Conservation (phyloP, 225 moss, liverwort and hornwort species). For the Asterella californica region DNA sequence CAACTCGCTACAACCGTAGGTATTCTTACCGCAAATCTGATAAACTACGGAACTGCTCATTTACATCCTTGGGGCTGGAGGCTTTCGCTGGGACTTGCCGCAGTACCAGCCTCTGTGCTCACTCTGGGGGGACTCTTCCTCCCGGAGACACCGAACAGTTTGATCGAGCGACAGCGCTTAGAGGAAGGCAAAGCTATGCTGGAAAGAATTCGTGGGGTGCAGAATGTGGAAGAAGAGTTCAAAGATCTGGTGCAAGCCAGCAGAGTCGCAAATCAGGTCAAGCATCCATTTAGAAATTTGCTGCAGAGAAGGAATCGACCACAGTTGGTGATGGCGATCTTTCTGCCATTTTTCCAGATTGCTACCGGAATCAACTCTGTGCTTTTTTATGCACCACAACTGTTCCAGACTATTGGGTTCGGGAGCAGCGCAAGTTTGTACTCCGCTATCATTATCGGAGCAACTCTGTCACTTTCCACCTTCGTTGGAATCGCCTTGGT, state of each 20-base stretch:
- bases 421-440: conserved; percentile 30
- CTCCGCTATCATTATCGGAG: conserved; percentile 34
- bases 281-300: conserved; percentile 34
- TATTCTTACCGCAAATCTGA: conserved; percentile 30
- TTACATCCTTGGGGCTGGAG: conserved; percentile 43
- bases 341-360: conserved; percentile 37
- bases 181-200: conserved; percentile 24
- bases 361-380: conserved; percentile 39
- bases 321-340: conserved; percentile 24
- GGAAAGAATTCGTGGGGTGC: conserved; percentile 32
- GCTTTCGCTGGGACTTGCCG: conserved; percentile 36
- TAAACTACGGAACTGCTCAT: conserved; percentile 35
- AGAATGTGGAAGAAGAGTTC: conserved; percentile 35
- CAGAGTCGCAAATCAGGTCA: conserved; percentile 24
- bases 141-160: conserved; percentile 37
- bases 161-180: conserved; percentile 9
- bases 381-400: conserved; percentile 36
- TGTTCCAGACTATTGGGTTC: conserved; percentile 31
- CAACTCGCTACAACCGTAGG: conserved; percentile 39
- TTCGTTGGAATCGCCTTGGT: conserved; percentile 32
- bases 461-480: conserved; percentile 27
- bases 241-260: conserved; percentile 31
- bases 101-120: conserved; percentile 31
- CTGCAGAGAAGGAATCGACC: conserved; percentile 24
- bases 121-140: conserved; percentile 32